phyloP scores from a whole-genome alignment of 768 basidiomycete species.

The Infundibulicybe gibba region DNA sequence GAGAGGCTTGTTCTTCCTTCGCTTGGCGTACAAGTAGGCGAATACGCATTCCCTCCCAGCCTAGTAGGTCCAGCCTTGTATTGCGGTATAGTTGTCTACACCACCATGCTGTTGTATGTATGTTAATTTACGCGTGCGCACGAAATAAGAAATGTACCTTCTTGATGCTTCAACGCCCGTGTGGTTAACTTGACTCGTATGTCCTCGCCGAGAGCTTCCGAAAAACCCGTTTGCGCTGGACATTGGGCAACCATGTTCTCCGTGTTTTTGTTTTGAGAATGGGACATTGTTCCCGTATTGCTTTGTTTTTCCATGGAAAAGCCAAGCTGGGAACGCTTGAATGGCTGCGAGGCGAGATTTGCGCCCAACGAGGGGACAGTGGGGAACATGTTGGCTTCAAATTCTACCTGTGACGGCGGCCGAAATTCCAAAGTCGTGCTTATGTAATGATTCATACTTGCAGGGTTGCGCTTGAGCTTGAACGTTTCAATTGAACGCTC shows the following conservation, averaged over 20 bases:
- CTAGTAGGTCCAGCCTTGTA: slow-evolving; percentile 34
- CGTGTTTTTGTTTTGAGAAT: slow-evolving; percentile 87
- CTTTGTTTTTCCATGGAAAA: slow-evolving; percentile 80
- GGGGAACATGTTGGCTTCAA: background rate
- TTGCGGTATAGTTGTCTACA: slow-evolving; percentile 65
- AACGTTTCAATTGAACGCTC: too few species aligned
- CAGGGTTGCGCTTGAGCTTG: too few species aligned
- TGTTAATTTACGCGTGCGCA: background rate
- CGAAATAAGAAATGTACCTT: slow-evolving; percentile 46
- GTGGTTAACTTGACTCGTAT: slow-evolving; percentile 73
- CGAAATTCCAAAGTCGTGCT: too few species aligned
- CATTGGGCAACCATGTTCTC: slow-evolving; percentile 84
- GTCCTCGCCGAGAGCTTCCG: slow-evolving; percentile 54
- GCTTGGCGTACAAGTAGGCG: slow-evolving; percentile 29
- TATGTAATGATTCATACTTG: too few species aligned
- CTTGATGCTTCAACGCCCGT: slow-evolving; percentile 75
- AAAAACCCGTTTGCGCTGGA: slow-evolving; percentile 75
- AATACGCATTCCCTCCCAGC: slow-evolving; percentile 45
- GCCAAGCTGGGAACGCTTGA: slow-evolving; percentile 78
- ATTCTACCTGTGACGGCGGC: too few species aligned
- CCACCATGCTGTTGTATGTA: slow-evolving; percentile 50
- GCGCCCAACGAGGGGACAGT: background rate
- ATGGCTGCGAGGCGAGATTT: slow-evolving; percentile 46
- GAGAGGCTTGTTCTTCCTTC: background rate
- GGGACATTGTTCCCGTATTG: slow-evolving; percentile 88